Evolutionary conservation across 2,329 filamentous ascomycete species (phyloP).

Genomic region (Alternaria hordeiaustralica): DNA sequence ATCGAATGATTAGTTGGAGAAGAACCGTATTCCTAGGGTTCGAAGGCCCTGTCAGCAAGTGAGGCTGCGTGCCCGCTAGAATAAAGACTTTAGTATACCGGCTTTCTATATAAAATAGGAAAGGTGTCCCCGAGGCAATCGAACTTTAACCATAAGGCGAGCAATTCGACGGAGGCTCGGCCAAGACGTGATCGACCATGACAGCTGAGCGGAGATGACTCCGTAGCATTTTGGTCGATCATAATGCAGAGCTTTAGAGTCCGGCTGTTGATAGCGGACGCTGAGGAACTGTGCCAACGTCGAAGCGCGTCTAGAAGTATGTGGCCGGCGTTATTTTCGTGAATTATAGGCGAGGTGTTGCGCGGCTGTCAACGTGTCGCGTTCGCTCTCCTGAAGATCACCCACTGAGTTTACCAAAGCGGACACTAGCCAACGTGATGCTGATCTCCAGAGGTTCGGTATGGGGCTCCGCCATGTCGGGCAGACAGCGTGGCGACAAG

Average conservation of each 20-base stretch:
- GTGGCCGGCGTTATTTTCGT: not conserved
- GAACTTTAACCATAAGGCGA: slow-evolving; percentile 6
- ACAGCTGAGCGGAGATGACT: not conserved
- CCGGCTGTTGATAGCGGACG: slow-evolving; percentile 4
- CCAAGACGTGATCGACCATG: not conserved
- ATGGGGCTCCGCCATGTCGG: slow-evolving; percentile 5
- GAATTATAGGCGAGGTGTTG: not conserved
- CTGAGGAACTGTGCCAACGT: slow-evolving; percentile 4
- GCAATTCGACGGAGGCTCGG: not conserved
- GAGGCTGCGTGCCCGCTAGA: not conserved
- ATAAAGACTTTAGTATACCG: not conserved
- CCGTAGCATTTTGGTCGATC: not conserved
- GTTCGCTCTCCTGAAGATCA: slow-evolving; percentile 5
- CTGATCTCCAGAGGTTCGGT: slow-evolving; percentile 7
- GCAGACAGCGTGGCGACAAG: slow-evolving; percentile 2
- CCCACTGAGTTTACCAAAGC: slow-evolving; percentile 6
- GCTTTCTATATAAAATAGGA: not conserved
- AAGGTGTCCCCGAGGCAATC: not conserved
- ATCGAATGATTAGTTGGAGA: not conserved
- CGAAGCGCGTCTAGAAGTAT: slow-evolving; percentile 6
- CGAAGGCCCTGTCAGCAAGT: not conserved
- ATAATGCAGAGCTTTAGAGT: not conserved
- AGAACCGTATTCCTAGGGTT: not conserved
- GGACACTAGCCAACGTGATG: slow-evolving; percentile 8
- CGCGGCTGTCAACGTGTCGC: slow-evolving; percentile 1